Percentiles rank a stretch among this genome's conserved stretches.
Evolutionary conservation across 768 basidiomycete genomes (phyloP).

Genomic region (Macrolepiota albuminosa): DNA sequence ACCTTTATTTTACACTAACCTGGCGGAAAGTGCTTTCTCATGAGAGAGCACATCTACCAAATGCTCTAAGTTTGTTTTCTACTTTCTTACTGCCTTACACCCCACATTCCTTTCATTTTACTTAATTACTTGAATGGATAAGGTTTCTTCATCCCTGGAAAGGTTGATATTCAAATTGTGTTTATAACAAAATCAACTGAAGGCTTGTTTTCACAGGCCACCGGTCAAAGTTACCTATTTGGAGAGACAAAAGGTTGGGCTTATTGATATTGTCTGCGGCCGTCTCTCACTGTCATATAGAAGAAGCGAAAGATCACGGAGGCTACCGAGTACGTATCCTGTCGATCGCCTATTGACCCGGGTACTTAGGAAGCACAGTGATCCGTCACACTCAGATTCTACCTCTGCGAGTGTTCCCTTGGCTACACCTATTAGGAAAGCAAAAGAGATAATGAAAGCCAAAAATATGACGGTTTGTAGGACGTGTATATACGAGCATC

Average conservation of each 20-base stretch:
- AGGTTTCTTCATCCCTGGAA: conserved; percentile 12
- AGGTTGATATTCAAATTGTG: conserved; percentile 7
- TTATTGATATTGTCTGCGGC: not conserved
- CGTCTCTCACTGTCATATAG: conserved; percentile 16
- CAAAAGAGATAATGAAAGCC: not conserved
- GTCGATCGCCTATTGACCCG: not conserved
- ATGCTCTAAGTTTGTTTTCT: conserved; percentile 1
- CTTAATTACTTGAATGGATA: conserved; percentile 10
- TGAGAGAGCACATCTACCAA: not conserved
- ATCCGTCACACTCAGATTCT: conserved; percentile 8
- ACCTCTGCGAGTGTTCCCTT: not conserved
- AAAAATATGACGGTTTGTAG: conserved; percentile 4
- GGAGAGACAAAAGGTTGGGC: conserved; percentile 29
- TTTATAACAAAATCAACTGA: not conserved
- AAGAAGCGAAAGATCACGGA: conserved; percentile 21
- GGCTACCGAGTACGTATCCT: conserved; percentile 13
- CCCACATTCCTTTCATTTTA: conserved; percentile 15
- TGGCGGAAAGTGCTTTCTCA: not conserved
- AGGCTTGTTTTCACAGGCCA: conserved; percentile 9
- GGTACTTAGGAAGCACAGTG: conserved; percentile 8
- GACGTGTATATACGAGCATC: not conserved
- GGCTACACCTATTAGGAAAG: not conserved
- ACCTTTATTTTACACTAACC: not conserved
- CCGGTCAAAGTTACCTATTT: conserved; percentile 27
- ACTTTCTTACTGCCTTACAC: not conserved